Evolutionary conservation across 2,329 filamentous ascomycete species (phyloP).

Genomic region (Exophiala spinifera): DNA sequence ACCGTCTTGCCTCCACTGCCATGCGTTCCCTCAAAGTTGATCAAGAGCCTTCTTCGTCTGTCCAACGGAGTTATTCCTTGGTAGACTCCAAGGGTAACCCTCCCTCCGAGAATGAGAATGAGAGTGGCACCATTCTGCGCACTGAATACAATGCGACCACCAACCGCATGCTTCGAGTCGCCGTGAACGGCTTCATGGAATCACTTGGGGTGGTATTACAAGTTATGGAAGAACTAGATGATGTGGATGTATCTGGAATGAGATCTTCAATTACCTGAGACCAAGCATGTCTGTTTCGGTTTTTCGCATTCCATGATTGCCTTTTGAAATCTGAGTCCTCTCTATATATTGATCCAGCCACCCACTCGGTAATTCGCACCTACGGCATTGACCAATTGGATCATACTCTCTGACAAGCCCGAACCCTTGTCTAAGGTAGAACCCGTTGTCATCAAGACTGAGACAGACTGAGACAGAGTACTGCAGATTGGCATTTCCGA

Average conservation of each 20-base stretch:
- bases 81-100: conserved; percentile 22
- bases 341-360: no score
- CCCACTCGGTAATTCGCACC: no score
- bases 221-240: conserved; percentile 88
- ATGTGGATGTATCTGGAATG: conserved; percentile 70
- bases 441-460: no score
- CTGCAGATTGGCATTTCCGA: no score
- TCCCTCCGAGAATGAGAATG: conserved; percentile 33
- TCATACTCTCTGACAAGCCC: no score
- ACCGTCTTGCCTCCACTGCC: conserved; percentile 73
- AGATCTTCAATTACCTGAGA: conserved; percentile 10
- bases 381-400: no score
- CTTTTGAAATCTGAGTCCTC: no score
- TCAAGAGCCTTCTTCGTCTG: conserved; percentile 80
- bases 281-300: neutral
- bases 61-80: conserved; percentile 67
- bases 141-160: conserved; percentile 84
- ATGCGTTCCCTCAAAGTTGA: conserved; percentile 77
- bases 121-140: conserved; percentile 56
- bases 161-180: conserved; percentile 92
- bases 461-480: no score
- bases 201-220: conserved; percentile 78
- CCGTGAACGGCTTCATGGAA: conserved; percentile 95
- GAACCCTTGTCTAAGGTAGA: no score
- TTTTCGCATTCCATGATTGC: neutral